These are phyloP conservation scores for Penicillium verhagenii DNA, from an alignment of 495 filamentous ascomycete genomes.

Conservation along the genomic window DNA sequence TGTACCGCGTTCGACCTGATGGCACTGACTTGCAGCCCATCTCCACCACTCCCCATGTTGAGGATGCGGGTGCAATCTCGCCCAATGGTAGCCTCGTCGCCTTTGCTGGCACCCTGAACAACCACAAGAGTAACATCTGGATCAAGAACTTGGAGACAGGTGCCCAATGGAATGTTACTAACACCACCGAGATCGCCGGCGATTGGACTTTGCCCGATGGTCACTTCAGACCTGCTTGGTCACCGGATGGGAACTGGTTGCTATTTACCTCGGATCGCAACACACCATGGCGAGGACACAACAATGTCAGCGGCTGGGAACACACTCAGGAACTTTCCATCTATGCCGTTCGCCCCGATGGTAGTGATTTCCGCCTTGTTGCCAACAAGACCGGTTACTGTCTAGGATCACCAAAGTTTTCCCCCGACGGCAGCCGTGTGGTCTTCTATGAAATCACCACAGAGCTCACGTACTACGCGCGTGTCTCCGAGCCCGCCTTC, in stretches of 20 bases:
- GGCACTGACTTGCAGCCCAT: conserved; percentile 11
- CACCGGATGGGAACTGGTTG: conserved; percentile 19
- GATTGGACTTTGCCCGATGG: conserved; percentile 1
- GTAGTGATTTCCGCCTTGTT: conserved; percentile 5
- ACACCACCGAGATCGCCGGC: conserved; percentile 1
- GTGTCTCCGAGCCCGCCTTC: neutral
- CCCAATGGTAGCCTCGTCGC: conserved; percentile 10
- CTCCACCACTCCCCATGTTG: conserved; percentile 5
- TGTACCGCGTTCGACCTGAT: conserved; percentile 14
- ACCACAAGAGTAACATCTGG: conserved; percentile 15
- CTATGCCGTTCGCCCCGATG: conserved; percentile 9
- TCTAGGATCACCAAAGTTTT: conserved; percentile 13
- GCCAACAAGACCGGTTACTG: conserved; percentile 4
- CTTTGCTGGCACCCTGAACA: conserved; percentile 5
- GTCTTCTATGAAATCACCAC: conserved; percentile 9
- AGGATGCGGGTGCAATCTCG: conserved; percentile 11
- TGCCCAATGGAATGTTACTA: conserved; percentile 6
- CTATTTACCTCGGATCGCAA: conserved; percentile 15
- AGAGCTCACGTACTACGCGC: conserved; percentile 3
- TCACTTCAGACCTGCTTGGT: conserved; percentile 26
- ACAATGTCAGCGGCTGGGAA: conserved; percentile 11
- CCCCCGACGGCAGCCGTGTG: conserved; percentile 11
- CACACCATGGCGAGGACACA: conserved; percentile 12
- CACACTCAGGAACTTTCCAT: conserved; percentile 11
- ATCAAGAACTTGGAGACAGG: conserved; percentile 11